Evolutionary conservation across 495 filamentous ascomycete species (phyloP).

Genomic region (Penicillium pulvis): DNA sequence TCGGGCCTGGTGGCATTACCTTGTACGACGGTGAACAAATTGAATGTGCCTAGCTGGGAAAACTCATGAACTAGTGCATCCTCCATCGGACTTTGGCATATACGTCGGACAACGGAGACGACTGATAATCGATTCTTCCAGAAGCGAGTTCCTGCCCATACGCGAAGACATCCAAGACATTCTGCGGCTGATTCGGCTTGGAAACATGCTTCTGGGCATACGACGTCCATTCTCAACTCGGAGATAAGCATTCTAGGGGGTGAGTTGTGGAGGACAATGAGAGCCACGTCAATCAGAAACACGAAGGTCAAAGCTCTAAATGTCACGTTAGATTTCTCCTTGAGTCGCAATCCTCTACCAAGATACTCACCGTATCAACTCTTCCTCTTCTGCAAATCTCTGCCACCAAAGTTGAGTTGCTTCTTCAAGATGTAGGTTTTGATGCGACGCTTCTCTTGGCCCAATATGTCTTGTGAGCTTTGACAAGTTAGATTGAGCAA

Average conservation of each 20-base stretch:
- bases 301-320: constrained; percentile 24
- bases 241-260: constrained; percentile 35
- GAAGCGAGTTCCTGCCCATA: constrained; percentile 22
- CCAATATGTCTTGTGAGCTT: constrained; percentile 29
- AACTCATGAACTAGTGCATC: constrained; percentile 19
- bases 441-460: constrained; percentile 20
- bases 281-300: constrained; percentile 32
- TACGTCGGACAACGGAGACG: constrained; percentile 21
- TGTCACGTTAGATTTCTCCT: not conserved
- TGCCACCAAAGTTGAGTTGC: constrained; percentile 5
- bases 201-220: constrained; percentile 31
- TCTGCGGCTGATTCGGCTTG: constrained; percentile 25
- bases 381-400: constrained; percentile 13
- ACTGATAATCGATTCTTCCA: constrained; percentile 26
- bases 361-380: constrained; percentile 21
- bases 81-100: constrained; percentile 23
- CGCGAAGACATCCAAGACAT: constrained; percentile 8
- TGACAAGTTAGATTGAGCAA: not conserved
- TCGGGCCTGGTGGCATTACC: constrained; percentile 10
- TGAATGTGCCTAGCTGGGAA: constrained; percentile 26
- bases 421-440: not conserved
- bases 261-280: constrained; percentile 32
- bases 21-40: constrained; percentile 31
- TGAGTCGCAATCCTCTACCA: not conserved
- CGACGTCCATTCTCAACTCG: constrained; percentile 35